phyloP scores from a whole-genome alignment of 371 early-diverging fungal species.

The Conidiobolus incongruus region DNA sequence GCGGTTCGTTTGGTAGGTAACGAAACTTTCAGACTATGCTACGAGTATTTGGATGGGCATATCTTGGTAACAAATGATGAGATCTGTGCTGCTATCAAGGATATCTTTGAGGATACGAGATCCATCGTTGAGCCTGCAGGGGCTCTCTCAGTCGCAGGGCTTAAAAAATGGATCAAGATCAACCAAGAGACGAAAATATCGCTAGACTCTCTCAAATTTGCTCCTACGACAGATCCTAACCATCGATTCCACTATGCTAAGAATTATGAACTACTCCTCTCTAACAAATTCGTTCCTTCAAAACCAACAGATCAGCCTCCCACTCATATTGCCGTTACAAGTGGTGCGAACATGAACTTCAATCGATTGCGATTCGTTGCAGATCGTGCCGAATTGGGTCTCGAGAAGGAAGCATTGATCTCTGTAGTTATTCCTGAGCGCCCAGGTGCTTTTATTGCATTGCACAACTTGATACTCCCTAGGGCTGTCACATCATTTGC shows the following conservation, averaged over 20 bases:
- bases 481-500: constrained; percentile 77
- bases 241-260: background rate
- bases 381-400: constrained; percentile 81
- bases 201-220: too few relatives aligned
- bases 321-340: constrained; percentile 52
- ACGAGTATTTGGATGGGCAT: constrained; percentile 47
- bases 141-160: constrained; percentile 69
- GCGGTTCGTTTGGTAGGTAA: constrained; percentile 80
- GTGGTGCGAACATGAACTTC: constrained; percentile 96
- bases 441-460: constrained; percentile 66
- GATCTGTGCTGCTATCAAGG: constrained; percentile 94
- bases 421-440: constrained; percentile 73
- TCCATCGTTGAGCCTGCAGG: constrained; percentile 90
- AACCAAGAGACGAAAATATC: background rate
- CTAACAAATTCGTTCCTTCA: background rate
- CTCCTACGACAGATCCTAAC: background rate
- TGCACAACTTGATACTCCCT: constrained; percentile 58
- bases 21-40: constrained; percentile 62
- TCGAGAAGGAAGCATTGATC: constrained; percentile 70
- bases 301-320: constrained; percentile 15
- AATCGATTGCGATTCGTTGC: constrained; percentile 87
- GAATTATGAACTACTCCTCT: background rate
- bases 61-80: constrained; percentile 84
- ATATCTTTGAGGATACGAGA: constrained; percentile 89
- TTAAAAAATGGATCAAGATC: constrained; percentile 38